Conservation (phyloP, 257 asterid genomes). For the Rubia yunnanensis region DNA sequence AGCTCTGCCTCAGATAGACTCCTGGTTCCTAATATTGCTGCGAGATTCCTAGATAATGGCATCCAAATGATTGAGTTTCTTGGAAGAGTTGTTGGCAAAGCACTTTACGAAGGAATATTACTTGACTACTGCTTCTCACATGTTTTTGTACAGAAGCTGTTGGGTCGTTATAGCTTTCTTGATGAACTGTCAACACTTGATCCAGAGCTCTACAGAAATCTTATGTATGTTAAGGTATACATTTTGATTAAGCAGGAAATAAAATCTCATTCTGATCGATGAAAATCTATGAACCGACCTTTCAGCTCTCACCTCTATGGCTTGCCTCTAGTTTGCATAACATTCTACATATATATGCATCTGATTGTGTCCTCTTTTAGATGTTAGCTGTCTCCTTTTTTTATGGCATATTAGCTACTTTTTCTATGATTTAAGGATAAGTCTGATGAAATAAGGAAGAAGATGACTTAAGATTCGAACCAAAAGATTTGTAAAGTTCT, state of each 20-base stretch:
- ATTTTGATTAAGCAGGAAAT: conserved; percentile 8
- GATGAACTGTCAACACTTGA: conserved; percentile 94
- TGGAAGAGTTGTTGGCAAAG: conserved; percentile 90
- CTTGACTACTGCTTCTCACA: conserved; percentile 89
- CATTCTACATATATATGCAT: neutral
- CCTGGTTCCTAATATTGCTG: conserved; percentile 68
- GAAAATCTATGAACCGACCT: neutral
- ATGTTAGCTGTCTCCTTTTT: neutral
- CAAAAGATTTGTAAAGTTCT: neutral
- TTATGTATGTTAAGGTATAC: conserved; percentile 88
- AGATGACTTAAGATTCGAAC: neutral
- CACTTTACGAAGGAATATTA: conserved; percentile 88
- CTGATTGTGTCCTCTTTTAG: neutral
- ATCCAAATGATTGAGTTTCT: conserved; percentile 87
- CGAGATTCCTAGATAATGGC: conserved; percentile 80
- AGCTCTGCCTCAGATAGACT: conserved; percentile 78
- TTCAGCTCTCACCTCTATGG: neutral
- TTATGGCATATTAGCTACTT: neutral
- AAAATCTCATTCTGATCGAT: conserved; percentile 11
- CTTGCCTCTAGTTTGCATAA: neutral
- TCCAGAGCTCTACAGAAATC: conserved; percentile 86
- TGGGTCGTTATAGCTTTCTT: conserved; percentile 94
- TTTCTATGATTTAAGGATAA: neutral
- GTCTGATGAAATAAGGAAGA: neutral
- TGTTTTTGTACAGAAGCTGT: conserved; percentile 83